phyloP scores from a whole-genome alignment of 2,329 filamentous ascomycete species.

The Drechslera avenae region DNA sequence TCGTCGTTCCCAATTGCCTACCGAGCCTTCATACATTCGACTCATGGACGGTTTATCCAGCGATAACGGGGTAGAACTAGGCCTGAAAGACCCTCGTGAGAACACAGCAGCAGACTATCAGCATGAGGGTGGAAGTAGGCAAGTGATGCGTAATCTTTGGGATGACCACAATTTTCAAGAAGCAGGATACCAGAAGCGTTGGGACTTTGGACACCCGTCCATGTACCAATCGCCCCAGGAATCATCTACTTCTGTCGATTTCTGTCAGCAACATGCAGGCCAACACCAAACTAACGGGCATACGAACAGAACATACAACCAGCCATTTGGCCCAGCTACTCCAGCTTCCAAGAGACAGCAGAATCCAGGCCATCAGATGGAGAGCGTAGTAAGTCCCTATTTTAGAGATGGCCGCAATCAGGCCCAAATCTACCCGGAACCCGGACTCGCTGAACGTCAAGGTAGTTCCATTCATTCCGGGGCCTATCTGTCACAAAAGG shows the following conservation, averaged over 20 bases:
- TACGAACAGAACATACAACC: conserved; percentile 11
- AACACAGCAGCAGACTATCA: neutral
- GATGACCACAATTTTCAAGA: neutral
- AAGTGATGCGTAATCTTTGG: conserved; percentile 4
- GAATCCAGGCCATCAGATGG: conserved; percentile 22
- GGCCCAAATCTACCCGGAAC: conserved; percentile 15
- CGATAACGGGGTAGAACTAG: conserved; percentile 30
- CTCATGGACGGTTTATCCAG: conserved; percentile 38
- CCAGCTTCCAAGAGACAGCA: conserved; percentile 18
- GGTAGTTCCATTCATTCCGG: conserved; percentile 36
- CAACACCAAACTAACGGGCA: conserved; percentile 8
- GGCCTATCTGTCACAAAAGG: conserved; percentile 33
- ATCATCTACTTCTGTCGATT: conserved; percentile 3
- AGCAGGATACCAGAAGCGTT: conserved; percentile 6
- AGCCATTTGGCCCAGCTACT: conserved; percentile 10
- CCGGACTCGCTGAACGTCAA: conserved; percentile 33
- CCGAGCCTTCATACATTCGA: conserved; percentile 37
- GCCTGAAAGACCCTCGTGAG: conserved; percentile 36
- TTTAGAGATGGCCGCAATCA: conserved; percentile 35
- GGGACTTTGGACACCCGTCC: conserved; percentile 24
- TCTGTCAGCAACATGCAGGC: conserved; percentile 6
- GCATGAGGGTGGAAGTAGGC: neutral
- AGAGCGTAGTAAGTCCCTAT: conserved; percentile 50
- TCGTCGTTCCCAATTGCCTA: conserved; percentile 18
- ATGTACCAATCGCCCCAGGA: conserved; percentile 24